Conservation (phyloP, 257 asterid genomes). For the Datura wrightii region DNA sequence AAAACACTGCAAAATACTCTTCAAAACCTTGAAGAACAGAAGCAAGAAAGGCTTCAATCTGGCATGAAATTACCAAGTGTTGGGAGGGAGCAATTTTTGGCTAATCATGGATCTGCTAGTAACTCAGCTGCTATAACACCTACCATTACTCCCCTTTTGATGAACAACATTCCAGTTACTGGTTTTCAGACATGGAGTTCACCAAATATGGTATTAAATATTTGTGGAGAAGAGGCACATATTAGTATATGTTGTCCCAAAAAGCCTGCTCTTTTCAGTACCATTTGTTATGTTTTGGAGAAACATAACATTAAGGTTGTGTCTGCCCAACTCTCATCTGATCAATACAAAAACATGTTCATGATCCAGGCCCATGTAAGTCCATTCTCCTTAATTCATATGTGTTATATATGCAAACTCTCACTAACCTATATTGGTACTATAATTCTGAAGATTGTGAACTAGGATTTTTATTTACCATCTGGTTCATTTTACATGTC, state of each 20-base stretch:
- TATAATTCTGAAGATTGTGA: too few species aligned
- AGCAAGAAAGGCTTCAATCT: too few species aligned
- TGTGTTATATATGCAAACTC: too few species aligned
- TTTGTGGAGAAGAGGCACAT: slow-evolving; percentile 41
- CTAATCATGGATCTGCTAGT: slow-evolving; percentile 52
- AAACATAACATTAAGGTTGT: slow-evolving; percentile 45
- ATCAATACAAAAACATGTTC: slow-evolving; percentile 40
- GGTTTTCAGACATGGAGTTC: slow-evolving; percentile 43
- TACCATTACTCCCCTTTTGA: slow-evolving; percentile 17
- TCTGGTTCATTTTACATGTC: too few species aligned
- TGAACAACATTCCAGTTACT: not conserved
- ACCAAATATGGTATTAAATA: slow-evolving; percentile 44
- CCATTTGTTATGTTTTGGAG: slow-evolving; percentile 44
- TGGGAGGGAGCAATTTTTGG: slow-evolving; percentile 53
- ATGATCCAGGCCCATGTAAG: slow-evolving; percentile 16
- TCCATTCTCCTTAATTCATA: too few species aligned
- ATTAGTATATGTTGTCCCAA: slow-evolving; percentile 44
- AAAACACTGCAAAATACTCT: too few species aligned
- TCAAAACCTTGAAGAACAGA: too few species aligned
- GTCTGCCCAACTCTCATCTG: slow-evolving; percentile 46
- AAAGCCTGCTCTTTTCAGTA: slow-evolving; percentile 36
- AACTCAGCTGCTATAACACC: slow-evolving; percentile 26
- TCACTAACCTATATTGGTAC: too few species aligned
- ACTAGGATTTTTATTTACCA: too few species aligned
- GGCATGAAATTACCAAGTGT: too few species aligned